Evolutionary conservation across 305 asterid species (phyloP).

Genomic region (Fraxinus platypoda): DNA sequence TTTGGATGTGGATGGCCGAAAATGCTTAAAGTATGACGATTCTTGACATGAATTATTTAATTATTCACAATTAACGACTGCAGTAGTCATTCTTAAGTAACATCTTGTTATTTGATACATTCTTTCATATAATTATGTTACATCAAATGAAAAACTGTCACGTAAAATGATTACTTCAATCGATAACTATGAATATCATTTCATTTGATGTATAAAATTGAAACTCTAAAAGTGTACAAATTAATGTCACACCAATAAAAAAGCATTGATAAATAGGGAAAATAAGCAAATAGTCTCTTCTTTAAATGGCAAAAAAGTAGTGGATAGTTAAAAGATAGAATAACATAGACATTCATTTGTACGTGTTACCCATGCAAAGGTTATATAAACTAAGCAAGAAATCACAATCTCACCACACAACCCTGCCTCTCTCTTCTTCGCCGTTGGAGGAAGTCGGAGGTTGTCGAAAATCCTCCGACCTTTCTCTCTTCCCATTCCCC

Average conservation of each 20-base stretch:
- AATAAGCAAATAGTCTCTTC: not conserved
- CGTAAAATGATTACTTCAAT: no score
- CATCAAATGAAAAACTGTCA: no score
- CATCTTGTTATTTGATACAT: no score
- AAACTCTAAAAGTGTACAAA: no score
- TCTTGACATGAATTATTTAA: not conserved
- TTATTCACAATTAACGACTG: no score
- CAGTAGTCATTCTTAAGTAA: no score
- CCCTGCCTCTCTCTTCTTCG: slow-evolving; percentile 14
- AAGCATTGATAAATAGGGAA: not conserved
- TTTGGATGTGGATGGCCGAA: no score
- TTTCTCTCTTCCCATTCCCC: slow-evolving; percentile 19
- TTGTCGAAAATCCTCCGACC: slow-evolving; percentile 42
- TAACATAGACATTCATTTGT: not conserved
- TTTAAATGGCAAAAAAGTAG: not conserved
- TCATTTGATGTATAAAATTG: no score
- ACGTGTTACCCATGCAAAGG: slow-evolving; percentile 38
- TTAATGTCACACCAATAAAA: not conserved
- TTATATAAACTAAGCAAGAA: slow-evolving; percentile 17
- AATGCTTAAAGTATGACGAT: not conserved
- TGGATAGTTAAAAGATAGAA: not conserved
- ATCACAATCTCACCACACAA: not conserved
- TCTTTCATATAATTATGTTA: no score
- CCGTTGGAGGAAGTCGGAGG: slow-evolving; percentile 17
- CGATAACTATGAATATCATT: no score